A percentile compares a stretch with the other conserved stretches of the same genome.
Conservation (phyloP, 148 eudicot species). For the Dianthus caryophyllus region DNA sequence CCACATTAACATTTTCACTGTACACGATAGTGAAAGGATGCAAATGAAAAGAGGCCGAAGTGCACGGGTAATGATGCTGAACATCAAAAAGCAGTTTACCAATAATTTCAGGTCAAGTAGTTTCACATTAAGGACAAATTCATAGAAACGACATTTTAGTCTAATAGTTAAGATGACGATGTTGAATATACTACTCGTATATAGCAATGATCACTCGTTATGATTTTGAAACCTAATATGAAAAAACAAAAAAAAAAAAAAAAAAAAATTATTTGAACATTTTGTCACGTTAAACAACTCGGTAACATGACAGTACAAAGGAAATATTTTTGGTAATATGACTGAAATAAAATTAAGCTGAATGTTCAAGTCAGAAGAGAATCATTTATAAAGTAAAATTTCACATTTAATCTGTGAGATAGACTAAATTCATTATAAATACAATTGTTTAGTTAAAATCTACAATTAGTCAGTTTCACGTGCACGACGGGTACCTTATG, state of each 20-base stretch:
- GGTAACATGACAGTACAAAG: too few species aligned
- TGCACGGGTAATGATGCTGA: constrained; percentile 12
- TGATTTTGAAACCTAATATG: too few species aligned
- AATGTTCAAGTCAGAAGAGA: too few species aligned
- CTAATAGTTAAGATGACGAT: not conserved
- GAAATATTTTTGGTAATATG: not conserved
- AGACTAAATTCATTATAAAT: too few species aligned
- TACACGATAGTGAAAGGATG: constrained; percentile 1
- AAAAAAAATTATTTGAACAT: not conserved
- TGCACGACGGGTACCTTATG: too few species aligned
- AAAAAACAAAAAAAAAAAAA: too few species aligned
- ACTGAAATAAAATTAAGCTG: not conserved
- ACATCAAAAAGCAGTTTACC: constrained; percentile 12
- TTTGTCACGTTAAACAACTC: not conserved
- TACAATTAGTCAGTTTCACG: too few species aligned
- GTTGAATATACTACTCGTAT: not conserved
- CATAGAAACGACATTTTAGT: not conserved
- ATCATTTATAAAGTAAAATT: too few species aligned
- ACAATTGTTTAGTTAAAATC: too few species aligned
- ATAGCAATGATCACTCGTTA: not conserved
- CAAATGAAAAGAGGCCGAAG: not conserved
- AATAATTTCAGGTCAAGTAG: constrained; percentile 14
- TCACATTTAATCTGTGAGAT: too few species aligned
- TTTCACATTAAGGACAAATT: constrained; percentile 11
- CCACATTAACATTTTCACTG: not conserved